Evolutionary conservation across 805 yeast species (phyloP), one percentile per base, ranked within the genome.

Genomic region (Cyberlindnera misumaiensis): DNA sequence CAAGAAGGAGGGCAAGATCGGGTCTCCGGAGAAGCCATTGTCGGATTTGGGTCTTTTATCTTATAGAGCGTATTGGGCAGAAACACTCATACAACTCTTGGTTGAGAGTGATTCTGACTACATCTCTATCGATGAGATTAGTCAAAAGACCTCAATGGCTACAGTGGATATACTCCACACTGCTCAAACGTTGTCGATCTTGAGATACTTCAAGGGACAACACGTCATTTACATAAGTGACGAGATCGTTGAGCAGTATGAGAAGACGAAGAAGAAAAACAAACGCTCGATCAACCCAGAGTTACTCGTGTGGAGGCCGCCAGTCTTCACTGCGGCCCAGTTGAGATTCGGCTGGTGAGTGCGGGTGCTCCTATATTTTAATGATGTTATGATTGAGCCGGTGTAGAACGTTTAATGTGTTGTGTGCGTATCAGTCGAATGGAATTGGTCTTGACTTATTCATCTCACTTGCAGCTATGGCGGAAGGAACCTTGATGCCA

Each of bases 21-120:
- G 99, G 1, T 87, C 96, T 0, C 99, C 98, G 0, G 99, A 93
- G 62, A 93, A 93, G 56, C 99, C 99, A 3, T 68, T 93, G 16
- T 85, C 96, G 0, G 98, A 93, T 70, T 70, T 93, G 55, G 99
- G 99, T 30, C 68, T 93, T 25, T 69, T 93, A 22, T 84, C 96
- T 5, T 93, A 93, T 55, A 77, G 98, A 60, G 96, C 97, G 0
- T 93, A 74, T 57, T 93, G 99, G 99, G 79, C 97, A 0, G 97
- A 93, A 52, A 80, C 90, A 1, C 68, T 93, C 42, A 79, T 88
- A 11, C 78, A 77, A 37, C 57, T 87, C 22, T 64, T 93, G 28
- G 80, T 82, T 28, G 63, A 68, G 12, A 87, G 82, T 43, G 70
- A 69, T 25, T 62, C 71, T 35, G 74, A 67, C 17, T 47, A 53